A percentile compares a stretch with the other conserved stretches of the same genome.
Conservation (phyloP, 345 rosid species). For the Gossypium australe region DNA sequence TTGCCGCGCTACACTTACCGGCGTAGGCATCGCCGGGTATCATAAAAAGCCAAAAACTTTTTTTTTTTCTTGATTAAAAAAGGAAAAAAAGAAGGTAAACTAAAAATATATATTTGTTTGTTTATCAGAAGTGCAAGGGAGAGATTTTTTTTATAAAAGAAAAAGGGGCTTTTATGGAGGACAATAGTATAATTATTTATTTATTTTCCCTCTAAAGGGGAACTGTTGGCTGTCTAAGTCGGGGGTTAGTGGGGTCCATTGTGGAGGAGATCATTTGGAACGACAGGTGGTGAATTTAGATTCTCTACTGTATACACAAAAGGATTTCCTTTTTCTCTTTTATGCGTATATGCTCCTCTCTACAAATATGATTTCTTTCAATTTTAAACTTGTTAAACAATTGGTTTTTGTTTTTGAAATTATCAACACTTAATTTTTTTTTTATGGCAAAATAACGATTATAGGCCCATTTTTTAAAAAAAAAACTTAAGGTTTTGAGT, state of each 20-base stretch:
- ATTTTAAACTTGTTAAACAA: too few relatives aligned
- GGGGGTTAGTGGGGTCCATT: not conserved
- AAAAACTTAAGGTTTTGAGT: too few relatives aligned
- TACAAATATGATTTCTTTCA: too few relatives aligned
- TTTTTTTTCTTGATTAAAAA: not conserved
- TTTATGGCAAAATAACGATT: too few relatives aligned
- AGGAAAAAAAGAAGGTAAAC: not conserved
- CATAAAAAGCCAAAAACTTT: not conserved
- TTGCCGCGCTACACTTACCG: conserved; percentile 78
- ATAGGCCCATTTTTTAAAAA: too few relatives aligned
- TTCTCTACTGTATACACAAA: not conserved
- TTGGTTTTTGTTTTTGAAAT: too few relatives aligned
- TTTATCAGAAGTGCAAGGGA: not conserved
- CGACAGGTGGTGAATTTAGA: not conserved
- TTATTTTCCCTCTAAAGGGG: not conserved
- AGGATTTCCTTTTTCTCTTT: too few relatives aligned
- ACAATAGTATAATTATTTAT: not conserved
- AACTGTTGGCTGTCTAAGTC: not conserved
- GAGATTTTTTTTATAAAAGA: not conserved
- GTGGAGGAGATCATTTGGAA: not conserved
- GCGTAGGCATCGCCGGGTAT: conserved; percentile 91
- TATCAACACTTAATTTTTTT: too few relatives aligned
- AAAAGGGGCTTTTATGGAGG: not conserved
- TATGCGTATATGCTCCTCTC: too few relatives aligned
- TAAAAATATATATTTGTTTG: not conserved